Base-by-base conservation (phyloP, 345 rosid species). In the Salix dunnii region DNA sequence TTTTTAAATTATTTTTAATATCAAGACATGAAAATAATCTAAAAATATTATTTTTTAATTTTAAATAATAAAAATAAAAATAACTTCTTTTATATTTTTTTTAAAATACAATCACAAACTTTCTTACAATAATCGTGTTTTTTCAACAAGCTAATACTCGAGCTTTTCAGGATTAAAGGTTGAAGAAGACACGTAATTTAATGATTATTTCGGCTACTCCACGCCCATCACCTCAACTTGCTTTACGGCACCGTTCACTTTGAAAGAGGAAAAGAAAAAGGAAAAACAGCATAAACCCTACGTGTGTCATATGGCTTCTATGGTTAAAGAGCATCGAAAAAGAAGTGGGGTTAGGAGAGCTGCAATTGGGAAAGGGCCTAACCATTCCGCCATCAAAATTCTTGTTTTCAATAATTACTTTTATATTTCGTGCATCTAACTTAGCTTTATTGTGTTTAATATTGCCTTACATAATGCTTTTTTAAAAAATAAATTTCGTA, bases 221-320 rank as follows among this genome's bases (percentile, higher is more conserved):
- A 10, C 27, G 13, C 12, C 23, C 27, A 25, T 61, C 23, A 61
- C 30, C 2, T 35, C 48, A 55, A 13, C 30, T 73, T 40, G 30
- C 84, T 77, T 76, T 80, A 55, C 69, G 73, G 82, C 82, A 80
- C 76, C 79, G 79, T 25, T 73, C 80, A 58, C 27, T 73, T 81
- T 38, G 27, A 63, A 60, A 79, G 33, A 28, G 33, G 36, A 42
- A 60, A 60, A 35, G 14, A 7, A 27, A 25, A 67, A 8, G 21
- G 18, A 35, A 12, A 35, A 31, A 11, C 4, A 72, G 8, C 8
- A 18, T 6, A 35, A 72, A 33, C n/a, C 21, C 38, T 33, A 71
- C 18, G 23, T 7, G 18, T 53, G 30, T 35, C 65, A 31, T 51
- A 46, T 46, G 49, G 43, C 17, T 33, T 53, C 35, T 71, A 53